Evolutionary conservation across 2,329 filamentous ascomycete genomes (phyloP), one percentile per base, ranked within the genome.

Genomic region (Ceratocystis papillata): DNA sequence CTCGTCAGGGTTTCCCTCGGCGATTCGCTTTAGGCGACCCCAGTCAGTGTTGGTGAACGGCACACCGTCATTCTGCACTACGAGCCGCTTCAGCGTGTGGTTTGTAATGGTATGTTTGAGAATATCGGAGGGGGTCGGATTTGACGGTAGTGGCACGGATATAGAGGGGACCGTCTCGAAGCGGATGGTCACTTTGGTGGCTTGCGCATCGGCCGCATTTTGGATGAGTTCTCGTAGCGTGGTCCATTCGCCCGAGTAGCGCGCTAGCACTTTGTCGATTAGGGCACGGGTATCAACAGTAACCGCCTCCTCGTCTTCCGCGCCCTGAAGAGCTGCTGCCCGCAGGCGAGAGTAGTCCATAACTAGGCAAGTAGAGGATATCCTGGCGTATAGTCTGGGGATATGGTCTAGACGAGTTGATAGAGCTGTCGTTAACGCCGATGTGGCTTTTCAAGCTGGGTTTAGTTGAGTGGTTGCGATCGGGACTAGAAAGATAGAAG

Each of bases 1-100:
- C 77, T 99, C 94, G 75, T 99, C 94, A 0, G 94, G 94, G 73
- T 99, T 99, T 60, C 94, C 95, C 75, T 99, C 94, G n/a, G 94
- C 95, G 69, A 99, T 99, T 68, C 93, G 86, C 79, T 97, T 97
- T 70, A 99, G 75, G 65, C 94, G 84, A 59, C 86, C 86, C 94
- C 94, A 99, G 76, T 99, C 94, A 20, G 91, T 95, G 71, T 88
- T 83, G 63, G 85, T 88, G 73, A 99, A 99, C 0, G 90, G 83
- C 70, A 90, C 83, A 45, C 94, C 94, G 76, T 99, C 88, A 72
- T 99, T 99, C 69, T 90, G 88, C 5, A 97, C 92, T 8, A 96
- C 80, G n/a, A 97, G 79, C 53, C 92, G 86, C 69, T 87, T 87
- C 66, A 97, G 77, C 0, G 92, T 97, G 73, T 96, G 90, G 74